Percentiles rank a stretch among this genome's conserved stretches.
Conservation (phyloP, 2,329 filamentous ascomycete genomes). For the Rosellinia necatrix region DNA sequence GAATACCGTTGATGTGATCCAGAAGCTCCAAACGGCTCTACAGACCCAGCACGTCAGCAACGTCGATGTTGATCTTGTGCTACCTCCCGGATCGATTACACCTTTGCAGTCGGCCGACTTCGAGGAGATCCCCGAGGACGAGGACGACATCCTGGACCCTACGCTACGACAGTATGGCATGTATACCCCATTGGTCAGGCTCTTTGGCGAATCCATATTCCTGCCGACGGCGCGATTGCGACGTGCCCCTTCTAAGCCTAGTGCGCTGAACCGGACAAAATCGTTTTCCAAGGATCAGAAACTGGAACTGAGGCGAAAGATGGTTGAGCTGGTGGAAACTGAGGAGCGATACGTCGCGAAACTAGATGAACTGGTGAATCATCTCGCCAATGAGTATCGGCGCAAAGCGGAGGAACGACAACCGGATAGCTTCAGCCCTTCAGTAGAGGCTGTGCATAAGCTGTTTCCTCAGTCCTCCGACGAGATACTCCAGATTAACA, state of each 20-base stretch:
- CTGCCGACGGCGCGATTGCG: conserved; percentile 83
- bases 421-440: conserved; percentile 69
- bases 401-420: conserved; percentile 65
- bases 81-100: conserved; percentile 78
- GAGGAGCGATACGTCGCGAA: conserved; percentile 94
- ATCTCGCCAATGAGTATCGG: conserved; percentile 80
- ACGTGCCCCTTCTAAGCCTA: conserved; percentile 85
- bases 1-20: conserved; percentile 72
- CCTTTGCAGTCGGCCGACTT: conserved; percentile 64
- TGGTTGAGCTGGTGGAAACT: conserved; percentile 89
- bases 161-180: conserved; percentile 72
- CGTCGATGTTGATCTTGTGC: conserved; percentile 83
- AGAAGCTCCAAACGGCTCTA: conserved; percentile 74
- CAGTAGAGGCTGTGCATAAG: conserved; percentile 71
- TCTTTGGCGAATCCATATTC: conserved; percentile 84
- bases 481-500: conserved; percentile 80
- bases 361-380: conserved; percentile 79
- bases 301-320: conserved; percentile 80
- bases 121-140: conserved; percentile 63
- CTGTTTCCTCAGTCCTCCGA: conserved; percentile 84
- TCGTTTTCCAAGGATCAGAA: conserved; percentile 83
- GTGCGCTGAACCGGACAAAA: conserved; percentile 75
- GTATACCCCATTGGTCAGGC: conserved; percentile 76
- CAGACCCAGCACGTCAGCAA: conserved; percentile 83
- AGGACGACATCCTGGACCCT: conserved; percentile 69